These are phyloP conservation scores for Talaromyces stipitatus DNA, from an alignment of 495 filamentous ascomycete species.

Conservation along the genomic window DNA sequence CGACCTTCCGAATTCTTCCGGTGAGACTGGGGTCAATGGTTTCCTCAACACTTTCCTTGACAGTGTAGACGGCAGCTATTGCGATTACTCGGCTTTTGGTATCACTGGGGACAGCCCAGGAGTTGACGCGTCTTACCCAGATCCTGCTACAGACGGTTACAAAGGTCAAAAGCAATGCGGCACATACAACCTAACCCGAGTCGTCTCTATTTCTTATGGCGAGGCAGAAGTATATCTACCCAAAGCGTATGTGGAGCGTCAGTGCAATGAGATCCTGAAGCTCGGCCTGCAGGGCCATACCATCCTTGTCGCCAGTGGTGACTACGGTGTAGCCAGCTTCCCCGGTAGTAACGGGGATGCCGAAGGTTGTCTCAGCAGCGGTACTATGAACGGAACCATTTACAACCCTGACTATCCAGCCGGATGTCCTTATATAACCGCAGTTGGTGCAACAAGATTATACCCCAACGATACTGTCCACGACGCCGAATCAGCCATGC, in stretches of 20 bases:
- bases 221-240: constrained; percentile 28
- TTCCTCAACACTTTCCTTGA: constrained; percentile 46
- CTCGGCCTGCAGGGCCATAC: constrained; percentile 37
- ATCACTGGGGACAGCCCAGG: constrained; percentile 9
- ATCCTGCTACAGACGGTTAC: constrained; percentile 31
- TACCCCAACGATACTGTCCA: constrained; percentile 17
- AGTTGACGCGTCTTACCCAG: constrained; percentile 26
- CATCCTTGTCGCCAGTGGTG: constrained; percentile 33
- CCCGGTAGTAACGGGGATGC: constrained; percentile 22
- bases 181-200: constrained; percentile 31
- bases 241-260: constrained; percentile 25
- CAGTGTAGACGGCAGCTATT: constrained; percentile 43
- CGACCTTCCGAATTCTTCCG: constrained; percentile 37
- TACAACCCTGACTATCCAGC: constrained; percentile 45
- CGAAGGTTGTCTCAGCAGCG: constrained; percentile 6
- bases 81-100: constrained; percentile 14
- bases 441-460: constrained; percentile 42
- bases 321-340: constrained; percentile 28
- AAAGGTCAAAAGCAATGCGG: constrained; percentile 33
- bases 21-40: constrained; percentile 26
- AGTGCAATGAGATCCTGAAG: constrained; percentile 37
- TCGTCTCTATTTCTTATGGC: constrained; percentile 40
- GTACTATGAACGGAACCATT: constrained; percentile 47
- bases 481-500: constrained; percentile 25
- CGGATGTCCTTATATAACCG: constrained; percentile 45